phyloP scores from a whole-genome alignment of 1,139 yeast genomes.

The Candida sanyaensis region DNA sequence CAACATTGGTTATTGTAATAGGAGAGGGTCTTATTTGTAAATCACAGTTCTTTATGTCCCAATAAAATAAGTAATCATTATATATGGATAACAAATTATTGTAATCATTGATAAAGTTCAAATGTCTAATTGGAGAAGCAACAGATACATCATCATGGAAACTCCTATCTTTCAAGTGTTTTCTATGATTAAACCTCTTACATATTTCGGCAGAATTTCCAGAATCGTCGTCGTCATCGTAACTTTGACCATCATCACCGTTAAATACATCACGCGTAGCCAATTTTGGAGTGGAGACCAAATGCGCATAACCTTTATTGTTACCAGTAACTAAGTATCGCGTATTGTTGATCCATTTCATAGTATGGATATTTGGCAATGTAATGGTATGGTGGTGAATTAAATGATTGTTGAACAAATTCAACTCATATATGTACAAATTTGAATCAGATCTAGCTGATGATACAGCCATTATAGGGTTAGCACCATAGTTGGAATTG shows the following conservation, averaged over 20 bases:
- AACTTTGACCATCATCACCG: conserved; percentile 14
- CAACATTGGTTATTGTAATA: conserved; percentile 50
- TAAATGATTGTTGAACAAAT: conserved; percentile 42
- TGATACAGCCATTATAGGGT: conserved; percentile 59
- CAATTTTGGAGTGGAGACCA: conserved; percentile 62
- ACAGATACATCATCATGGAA: conserved; percentile 20
- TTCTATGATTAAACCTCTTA: conserved; percentile 72
- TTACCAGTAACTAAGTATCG: conserved; percentile 65
- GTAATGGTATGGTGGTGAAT: conserved; percentile 77
- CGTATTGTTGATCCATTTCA: conserved; percentile 57
- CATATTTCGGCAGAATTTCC: conserved; percentile 66
- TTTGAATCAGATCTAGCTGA: conserved; percentile 58
- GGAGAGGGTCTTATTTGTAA: conserved; percentile 46
- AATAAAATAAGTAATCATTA: conserved; percentile 63
- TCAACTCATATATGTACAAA: conserved; percentile 64
- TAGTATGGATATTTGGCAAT: conserved; percentile 64
- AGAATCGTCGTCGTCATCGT: conserved; percentile 34
- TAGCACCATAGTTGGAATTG: conserved; percentile 27
- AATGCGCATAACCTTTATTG: conserved; percentile 65
- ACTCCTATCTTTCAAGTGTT: conserved; percentile 46
- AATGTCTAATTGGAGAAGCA: conserved; percentile 24
- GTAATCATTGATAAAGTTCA: conserved; percentile 24
- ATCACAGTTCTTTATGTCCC: conserved; percentile 67
- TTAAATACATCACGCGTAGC: conserved; percentile 17
- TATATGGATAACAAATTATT: conserved; percentile 53